phyloP scores from a whole-genome alignment of 2,329 filamentous ascomycete species.

The Exophiala lecanii-corni region DNA sequence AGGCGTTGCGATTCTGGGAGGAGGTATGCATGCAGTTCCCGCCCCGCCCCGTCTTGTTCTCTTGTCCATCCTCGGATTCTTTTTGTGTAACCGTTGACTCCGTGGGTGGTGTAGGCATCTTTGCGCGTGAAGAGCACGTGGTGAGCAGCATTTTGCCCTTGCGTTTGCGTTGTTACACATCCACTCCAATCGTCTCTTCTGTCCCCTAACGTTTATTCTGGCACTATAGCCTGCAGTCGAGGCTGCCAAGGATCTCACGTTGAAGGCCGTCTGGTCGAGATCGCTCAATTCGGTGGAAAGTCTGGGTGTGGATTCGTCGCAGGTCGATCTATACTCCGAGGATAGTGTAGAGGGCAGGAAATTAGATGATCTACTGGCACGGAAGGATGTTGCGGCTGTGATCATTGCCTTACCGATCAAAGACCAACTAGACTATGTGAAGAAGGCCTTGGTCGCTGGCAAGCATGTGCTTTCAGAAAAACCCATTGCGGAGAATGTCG shows the following conservation, averaged over 20 bases:
- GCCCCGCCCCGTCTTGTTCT: too few relatives aligned
- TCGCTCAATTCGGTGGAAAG: conserved; percentile 50
- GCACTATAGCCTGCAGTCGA: conserved; percentile 49
- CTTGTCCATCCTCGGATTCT: too few relatives aligned
- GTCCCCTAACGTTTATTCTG: too few relatives aligned
- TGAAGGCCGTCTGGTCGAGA: conserved; percentile 58
- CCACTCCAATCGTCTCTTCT: too few relatives aligned
- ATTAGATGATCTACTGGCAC: conserved; percentile 44
- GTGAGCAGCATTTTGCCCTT: too few relatives aligned
- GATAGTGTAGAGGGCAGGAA: conserved; percentile 44
- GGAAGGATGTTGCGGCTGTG: conserved; percentile 47
- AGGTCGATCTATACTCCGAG: conserved; percentile 53
- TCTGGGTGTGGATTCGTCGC: conserved; percentile 33
- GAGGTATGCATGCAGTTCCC: conserved; percentile 34
- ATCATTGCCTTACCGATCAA: conserved; percentile 53
- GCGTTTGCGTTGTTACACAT: too few relatives aligned
- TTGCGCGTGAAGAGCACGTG: conserved; percentile 54
- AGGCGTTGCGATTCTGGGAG: conserved; percentile 51
- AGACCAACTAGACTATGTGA: conserved; percentile 49
- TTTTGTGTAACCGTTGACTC: too few relatives aligned
- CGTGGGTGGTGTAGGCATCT: too few relatives aligned
- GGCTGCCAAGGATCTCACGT: conserved; percentile 38
- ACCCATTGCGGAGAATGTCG: conserved; percentile 53
- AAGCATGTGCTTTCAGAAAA: conserved; percentile 57
- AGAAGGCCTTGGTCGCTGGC: conserved; percentile 44